Evolutionary conservation across 768 basidiomycete genomes (phyloP), one percentile per base, ranked within the genome.

Genomic region (Mycena pura): DNA sequence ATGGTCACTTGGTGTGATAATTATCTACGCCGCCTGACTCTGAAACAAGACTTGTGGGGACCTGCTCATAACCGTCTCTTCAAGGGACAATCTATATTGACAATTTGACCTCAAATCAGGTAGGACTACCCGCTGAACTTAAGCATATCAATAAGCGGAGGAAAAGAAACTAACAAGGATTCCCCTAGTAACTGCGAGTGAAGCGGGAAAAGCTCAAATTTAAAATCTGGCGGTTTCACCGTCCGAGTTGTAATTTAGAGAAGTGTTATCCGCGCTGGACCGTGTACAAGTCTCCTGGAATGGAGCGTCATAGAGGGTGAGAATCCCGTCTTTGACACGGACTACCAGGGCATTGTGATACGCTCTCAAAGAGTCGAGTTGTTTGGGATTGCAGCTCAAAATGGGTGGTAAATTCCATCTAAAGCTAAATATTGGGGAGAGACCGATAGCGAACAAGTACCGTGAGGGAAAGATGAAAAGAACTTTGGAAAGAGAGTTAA

Each of bases 301-400:
- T 78, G 82, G 86, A 82, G 82, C 85, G 77, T 89, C 89, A 82
- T 84, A 88, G 87, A 88, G 87, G 86, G 87, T 87, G 85, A 86
- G 79, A 86, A 85, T 85, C 83, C 79, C 61, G 57, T 65, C 62
- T 66, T 73, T 82, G 82, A 82, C 82, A 85, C 73, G 79, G 85
- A 84, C 81, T 76, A 78, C 81, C 81, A 78, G 78, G 79, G 82
- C 76, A 81, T 77, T 86, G 84, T 87, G 86, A 85, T 85, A 80
- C 78, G 78, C 85, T 84, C 83, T 89, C 86, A 74, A 87, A 80
- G 86, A 89, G 88, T 89, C 86, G 86, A 84, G 87, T 89, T 88
- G 87, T 87, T 89, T 89, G 86, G 86, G 86, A 89, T 87, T 89
- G 87, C 88, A 88, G 88, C 87, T 85, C 87, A 82, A 88, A 87